Evolutionary conservation across 192 early-diverging fungal genomes (phyloP), one percentile per base, ranked within the genome.

Genomic region (Spinellus fusiger): DNA sequence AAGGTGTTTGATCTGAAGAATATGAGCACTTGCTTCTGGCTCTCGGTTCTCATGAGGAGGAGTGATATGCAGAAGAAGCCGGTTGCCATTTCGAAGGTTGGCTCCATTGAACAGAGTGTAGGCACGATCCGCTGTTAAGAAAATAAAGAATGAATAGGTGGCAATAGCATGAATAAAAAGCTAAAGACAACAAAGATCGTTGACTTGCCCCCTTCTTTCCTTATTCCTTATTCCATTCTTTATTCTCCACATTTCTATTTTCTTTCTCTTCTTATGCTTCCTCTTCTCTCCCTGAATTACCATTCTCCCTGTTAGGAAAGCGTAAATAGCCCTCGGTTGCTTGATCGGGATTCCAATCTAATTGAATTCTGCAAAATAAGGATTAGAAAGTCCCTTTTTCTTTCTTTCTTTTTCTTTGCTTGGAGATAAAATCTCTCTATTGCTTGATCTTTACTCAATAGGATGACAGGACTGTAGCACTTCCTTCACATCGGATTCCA

Each of bases 51-150:
- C 33, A 15, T 49, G 57, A 40, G 57, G 57, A 54, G 57, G 47
- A 31, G 61, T 63, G n/a, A 57, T 56, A 28, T 62, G 49, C 12
- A 49, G 37, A 27, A 60, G 44, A 37, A 65, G 49, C 16, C 46
- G 40, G 20, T 47, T 49, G 44, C 53, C 48, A 29, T 54, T 47
- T 15, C 49, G 29, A 23, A 62, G 35, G 4, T 49, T 44, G n/a
- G 29, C 37, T 22, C 61, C 56, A 33, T 74, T 74, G 33, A 66
- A 70, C 6, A 70, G 33, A 20, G 73, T 57, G 31, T 60, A 74
- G 8, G 73, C 73, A 26, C 52, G 59, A 38, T 74, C 73, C 16
- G 73, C 73, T 62, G 15, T 31, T 18, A 49, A 7, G 25, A 53
- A 34, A 28, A 29, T 23, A 34, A 33, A 53, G 29, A 38, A 31